Evolutionary conservation across 2,329 filamentous ascomycete genomes (phyloP), one percentile per base, ranked within the genome.

Genomic region (Calonectria montana): DNA sequence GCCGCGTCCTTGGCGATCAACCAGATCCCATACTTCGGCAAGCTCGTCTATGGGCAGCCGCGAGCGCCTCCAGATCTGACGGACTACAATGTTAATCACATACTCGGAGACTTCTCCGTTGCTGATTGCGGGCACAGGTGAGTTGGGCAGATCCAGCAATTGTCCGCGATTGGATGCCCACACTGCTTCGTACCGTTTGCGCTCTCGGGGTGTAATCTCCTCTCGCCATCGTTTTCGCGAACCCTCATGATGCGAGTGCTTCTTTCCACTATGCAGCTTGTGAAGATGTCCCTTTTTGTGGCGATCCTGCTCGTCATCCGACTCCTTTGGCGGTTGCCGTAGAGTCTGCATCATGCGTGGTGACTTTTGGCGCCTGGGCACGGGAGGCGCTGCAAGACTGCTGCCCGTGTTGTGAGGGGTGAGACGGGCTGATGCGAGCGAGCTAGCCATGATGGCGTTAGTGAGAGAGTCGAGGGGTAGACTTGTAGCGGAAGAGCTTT

Each of bases 171-270:
- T 97, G 48, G 93, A 94, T 1, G 94, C 94, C 94, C 94, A 97
- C 1, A 97, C 89, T 2, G 93, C 94, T 81, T 96, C 94, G 81
- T 97, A 97, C 1, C 94, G 88, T 79, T 93, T 94, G n/a, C 93
- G 87, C 79, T 97, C 94, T 6, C 90, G 86, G 59, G 90, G 88
- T 0, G 92, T 94, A 48, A 97, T 90, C 72, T 91, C 88, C 75
- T 96, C 94, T 48, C 93, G 89, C 94, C 94, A 97, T 8, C 93
- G 90, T 78, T 91, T 92, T 21, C 94, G 89, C 4, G 93, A 89
- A 0, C 93, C 94, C 80, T 96, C 94, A 77, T 94, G 91, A 78
- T 97, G 94, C 1, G 91, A 89, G 80, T 96, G 94, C 71, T 93
- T 92, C 71, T 93, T 92, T 48, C 83, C 83, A 12, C 81, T 81